A percentile compares a stretch with the other conserved stretches of the same genome.
Conservation (phyloP, 306 rosid genomes). For the Sicyos edulis region DNA sequence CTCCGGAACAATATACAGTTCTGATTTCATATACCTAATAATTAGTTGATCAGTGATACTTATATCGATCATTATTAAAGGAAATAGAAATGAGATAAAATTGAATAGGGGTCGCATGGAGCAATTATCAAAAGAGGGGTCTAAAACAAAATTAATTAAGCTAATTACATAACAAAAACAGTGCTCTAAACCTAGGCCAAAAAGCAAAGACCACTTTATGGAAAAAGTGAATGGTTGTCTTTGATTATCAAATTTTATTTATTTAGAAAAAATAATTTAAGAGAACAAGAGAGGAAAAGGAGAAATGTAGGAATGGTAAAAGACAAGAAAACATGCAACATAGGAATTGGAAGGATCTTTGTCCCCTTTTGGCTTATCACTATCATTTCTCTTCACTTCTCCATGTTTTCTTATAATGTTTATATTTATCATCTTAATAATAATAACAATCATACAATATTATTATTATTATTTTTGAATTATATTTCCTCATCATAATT, state of each 20-base stretch:
- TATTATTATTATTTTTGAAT: no score
- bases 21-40: no score
- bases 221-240: slow-evolving; percentile 24
- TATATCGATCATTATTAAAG: no score
- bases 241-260: slow-evolving; percentile 19
- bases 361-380: slow-evolving; percentile 45
- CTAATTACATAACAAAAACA: neutral
- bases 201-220: slow-evolving; percentile 8
- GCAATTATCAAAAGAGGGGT: no score
- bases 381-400: slow-evolving; percentile 34
- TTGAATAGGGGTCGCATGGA: no score
- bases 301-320: slow-evolving; percentile 3
- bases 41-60: no score
- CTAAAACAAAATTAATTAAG: neutral
- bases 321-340: slow-evolving; percentile 50
- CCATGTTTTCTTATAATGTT: slow-evolving; percentile 29
- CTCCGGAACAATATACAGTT: no score
- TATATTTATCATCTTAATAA: no score
- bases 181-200: slow-evolving; percentile 7
- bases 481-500: no score
- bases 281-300: neutral
- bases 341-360: slow-evolving; percentile 46
- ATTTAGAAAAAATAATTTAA: neutral
- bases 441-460: no score
- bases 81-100: no score